A percentile compares a stretch with the other conserved stretches of the same genome.
Conservation (phyloP, 768 basidiomycete genomes). For the Tylopilus vinaceipallidus region DNA sequence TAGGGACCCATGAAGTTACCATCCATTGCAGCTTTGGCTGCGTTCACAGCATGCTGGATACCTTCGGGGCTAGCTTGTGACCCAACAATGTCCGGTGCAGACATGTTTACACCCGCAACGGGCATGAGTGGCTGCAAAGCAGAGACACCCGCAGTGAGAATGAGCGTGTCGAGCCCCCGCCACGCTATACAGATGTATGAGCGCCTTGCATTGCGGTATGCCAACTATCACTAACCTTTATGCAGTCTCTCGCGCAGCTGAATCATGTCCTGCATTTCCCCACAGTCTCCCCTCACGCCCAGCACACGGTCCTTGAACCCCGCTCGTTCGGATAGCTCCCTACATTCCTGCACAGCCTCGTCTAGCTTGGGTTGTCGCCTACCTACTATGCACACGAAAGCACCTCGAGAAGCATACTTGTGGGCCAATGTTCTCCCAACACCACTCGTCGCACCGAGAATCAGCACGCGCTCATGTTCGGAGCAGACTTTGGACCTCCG, state of each 20-base stretch:
- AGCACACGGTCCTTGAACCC: conserved; percentile 39
- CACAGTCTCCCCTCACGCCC: conserved; percentile 60
- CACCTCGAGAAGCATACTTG: conserved; percentile 73
- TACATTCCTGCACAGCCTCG: conserved; percentile 62
- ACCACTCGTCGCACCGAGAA: conserved; percentile 84
- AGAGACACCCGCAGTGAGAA: conserved; percentile 83
- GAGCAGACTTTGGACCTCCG: conserved; percentile 39
- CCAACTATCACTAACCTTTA: conserved; percentile 39
- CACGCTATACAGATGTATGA: conserved; percentile 50
- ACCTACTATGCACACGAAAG: conserved; percentile 71
- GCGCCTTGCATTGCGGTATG: neutral
- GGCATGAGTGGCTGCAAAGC: conserved; percentile 74
- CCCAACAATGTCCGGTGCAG: conserved; percentile 27
- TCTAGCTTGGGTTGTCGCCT: conserved; percentile 55
- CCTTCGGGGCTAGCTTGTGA: conserved; percentile 49
- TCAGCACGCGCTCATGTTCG: conserved; percentile 66
- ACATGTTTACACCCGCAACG: conserved; percentile 55
- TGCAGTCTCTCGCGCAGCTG: conserved; percentile 51
- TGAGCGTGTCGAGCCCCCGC: conserved; percentile 78
- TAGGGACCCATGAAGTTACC: conserved; percentile 74
- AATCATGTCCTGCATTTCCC: conserved; percentile 65
- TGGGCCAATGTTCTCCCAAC: conserved; percentile 72
- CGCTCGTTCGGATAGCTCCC: conserved; percentile 18
- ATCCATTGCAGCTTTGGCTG: conserved; percentile 52
- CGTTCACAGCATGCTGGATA: conserved; percentile 55